Evolutionary conservation across 805 yeast species (phyloP).

Genomic region (Candida cerambycidarum): DNA sequence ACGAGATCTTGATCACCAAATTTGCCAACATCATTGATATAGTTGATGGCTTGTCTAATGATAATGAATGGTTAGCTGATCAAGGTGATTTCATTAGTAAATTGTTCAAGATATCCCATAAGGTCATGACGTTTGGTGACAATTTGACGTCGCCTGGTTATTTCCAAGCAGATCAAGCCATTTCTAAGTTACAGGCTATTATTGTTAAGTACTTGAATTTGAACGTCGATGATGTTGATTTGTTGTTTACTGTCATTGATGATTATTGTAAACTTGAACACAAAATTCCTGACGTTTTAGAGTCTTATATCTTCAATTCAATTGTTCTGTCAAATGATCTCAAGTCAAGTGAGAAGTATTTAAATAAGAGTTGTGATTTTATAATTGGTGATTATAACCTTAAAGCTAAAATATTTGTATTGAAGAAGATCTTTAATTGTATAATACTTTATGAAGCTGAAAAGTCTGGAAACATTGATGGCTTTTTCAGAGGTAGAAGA

Average conservation of each 20-base stretch:
- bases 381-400: constrained; percentile 44
- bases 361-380: constrained; percentile 52
- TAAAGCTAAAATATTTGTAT: constrained; percentile 56
- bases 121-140: constrained; percentile 31
- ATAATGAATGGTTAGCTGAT: constrained; percentile 56
- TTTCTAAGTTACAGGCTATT: constrained; percentile 55
- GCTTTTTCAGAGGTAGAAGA: constrained; percentile 37
- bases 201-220: constrained; percentile 28
- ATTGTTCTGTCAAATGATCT: constrained; percentile 53
- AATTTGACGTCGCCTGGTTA: constrained; percentile 58
- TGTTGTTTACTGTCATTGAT: constrained; percentile 32
- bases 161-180: constrained; percentile 70
- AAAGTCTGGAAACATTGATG: constrained; percentile 45
- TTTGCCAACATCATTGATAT: constrained; percentile 75
- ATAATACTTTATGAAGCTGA: constrained; percentile 63
- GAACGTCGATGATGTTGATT: constrained; percentile 24
- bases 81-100: constrained; percentile 48
- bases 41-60: constrained; percentile 53
- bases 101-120: constrained; percentile 34
- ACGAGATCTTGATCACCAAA: constrained; percentile 57
- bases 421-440: constrained; percentile 62
- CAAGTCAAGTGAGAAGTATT: constrained; percentile 47
- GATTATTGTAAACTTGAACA: constrained; percentile 45
- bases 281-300: constrained; percentile 47
- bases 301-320: constrained; percentile 55